phyloP scores from a whole-genome alignment of 257 asterid species.

The Solanum clarkiae region DNA sequence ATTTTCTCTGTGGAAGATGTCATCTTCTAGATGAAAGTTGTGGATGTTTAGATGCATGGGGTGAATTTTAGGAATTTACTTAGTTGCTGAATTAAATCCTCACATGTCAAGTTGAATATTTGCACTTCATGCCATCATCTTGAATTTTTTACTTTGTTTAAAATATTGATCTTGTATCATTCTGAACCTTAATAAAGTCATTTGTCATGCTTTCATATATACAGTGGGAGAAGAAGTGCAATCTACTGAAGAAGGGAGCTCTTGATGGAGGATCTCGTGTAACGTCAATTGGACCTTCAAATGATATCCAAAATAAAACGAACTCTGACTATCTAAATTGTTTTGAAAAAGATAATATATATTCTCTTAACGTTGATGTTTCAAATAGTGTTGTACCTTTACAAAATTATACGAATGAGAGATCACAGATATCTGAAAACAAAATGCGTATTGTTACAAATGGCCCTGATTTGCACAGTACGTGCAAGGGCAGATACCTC shows the following conservation, averaged over 20 bases:
- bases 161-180: background rate
- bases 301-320: slow-evolving; percentile 79
- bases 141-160: background rate
- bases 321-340: slow-evolving; percentile 52
- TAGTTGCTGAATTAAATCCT: background rate
- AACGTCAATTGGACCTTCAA: slow-evolving; percentile 27
- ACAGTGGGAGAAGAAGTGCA: slow-evolving; percentile 90
- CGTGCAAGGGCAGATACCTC: background rate
- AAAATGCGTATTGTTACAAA: slow-evolving; percentile 17
- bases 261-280: slow-evolving; percentile 32
- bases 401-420: slow-evolving; percentile 75
- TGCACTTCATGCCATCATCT: background rate
- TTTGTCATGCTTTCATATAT: background rate
- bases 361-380: slow-evolving; percentile 25
- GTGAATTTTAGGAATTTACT: background rate
- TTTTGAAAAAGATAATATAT: slow-evolving; percentile 31
- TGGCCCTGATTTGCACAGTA: slow-evolving; percentile 9
- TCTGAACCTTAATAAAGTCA: background rate
- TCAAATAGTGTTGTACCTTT: slow-evolving; percentile 61
- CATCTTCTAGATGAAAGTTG: background rate
- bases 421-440: slow-evolving; percentile 38
- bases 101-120: background rate
- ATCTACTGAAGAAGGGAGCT: slow-evolving; percentile 34
- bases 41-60: background rate
- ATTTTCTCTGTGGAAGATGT: background rate